phyloP scores from a whole-genome alignment of 192 early-diverging fungal species.

The Coemansia guatemalensis region DNA sequence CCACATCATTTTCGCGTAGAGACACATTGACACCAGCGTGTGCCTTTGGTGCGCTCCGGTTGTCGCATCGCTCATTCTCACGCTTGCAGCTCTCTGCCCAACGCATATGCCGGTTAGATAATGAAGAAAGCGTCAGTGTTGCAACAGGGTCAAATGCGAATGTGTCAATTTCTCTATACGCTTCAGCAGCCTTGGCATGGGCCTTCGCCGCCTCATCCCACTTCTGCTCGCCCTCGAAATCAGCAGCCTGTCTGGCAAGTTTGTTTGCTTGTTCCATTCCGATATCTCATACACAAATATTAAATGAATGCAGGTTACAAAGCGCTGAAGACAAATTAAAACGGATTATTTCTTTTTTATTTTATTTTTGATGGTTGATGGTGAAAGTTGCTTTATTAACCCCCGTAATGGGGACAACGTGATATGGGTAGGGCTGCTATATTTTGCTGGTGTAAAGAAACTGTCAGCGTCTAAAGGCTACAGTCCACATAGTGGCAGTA shows the following conservation, averaged over 20 bases:
- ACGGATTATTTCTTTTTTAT: neutral
- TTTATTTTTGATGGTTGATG: too few relatives aligned
- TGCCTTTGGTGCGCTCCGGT: neutral
- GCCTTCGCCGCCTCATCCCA: constrained; percentile 31
- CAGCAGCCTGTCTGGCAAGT: constrained; percentile 28
- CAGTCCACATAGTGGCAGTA: too few relatives aligned
- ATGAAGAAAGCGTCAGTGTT: constrained; percentile 33
- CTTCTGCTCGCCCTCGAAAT: constrained; percentile 17
- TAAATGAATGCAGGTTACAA: neutral
- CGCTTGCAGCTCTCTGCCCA: constrained; percentile 48
- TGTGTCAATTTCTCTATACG: constrained; percentile 17
- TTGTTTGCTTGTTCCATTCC: constrained; percentile 41
- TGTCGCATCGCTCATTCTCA: constrained; percentile 9
- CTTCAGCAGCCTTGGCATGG: constrained; percentile 27
- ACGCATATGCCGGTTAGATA: constrained; percentile 35
- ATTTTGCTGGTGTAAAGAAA: too few relatives aligned
- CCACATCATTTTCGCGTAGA: neutral
- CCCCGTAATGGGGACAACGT: too few relatives aligned
- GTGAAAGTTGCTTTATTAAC: too few relatives aligned
- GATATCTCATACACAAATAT: neutral
- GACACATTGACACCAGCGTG: neutral
- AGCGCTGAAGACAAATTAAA: neutral
- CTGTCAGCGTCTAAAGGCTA: too few relatives aligned
- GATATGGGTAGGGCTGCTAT: too few relatives aligned
- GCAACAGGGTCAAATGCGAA: constrained; percentile 50